Percentiles rank a stretch among this genome's conserved stretches.
Conservation (phyloP, 768 basidiomycete species). For the Pholiota conissans region DNA sequence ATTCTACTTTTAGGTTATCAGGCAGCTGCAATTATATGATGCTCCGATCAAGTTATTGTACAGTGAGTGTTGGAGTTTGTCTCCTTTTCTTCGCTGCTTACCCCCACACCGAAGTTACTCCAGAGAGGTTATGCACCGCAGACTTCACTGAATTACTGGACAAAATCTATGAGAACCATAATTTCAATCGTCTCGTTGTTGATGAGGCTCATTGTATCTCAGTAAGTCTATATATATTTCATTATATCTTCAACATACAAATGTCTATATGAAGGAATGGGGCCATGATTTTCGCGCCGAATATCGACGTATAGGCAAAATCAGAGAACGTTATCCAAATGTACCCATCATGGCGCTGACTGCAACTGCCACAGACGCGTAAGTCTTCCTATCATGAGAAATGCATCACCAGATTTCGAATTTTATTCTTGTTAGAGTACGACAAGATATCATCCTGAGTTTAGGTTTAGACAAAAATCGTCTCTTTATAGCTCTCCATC, state of each 20-base stretch:
- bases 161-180: constrained; percentile 48
- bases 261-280: constrained; percentile 60
- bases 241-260: not conserved
- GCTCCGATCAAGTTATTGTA: constrained; percentile 68
- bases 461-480: constrained; percentile 58
- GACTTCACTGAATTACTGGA: constrained; percentile 56
- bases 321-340: constrained; percentile 62
- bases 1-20: constrained; percentile 46
- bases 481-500: constrained; percentile 67
- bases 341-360: constrained; percentile 89
- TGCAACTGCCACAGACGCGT: constrained; percentile 78
- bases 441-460: constrained; percentile 67
- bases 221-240: constrained; percentile 33
- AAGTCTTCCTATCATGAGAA: constrained; percentile 18
- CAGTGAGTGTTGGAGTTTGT: constrained; percentile 49
- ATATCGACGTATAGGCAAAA: constrained; percentile 69
- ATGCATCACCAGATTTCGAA: not conserved
- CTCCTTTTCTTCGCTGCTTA: not conserved
- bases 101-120: constrained; percentile 68
- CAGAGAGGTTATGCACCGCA: constrained; percentile 63
- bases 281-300: constrained; percentile 79
- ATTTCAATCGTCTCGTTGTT: constrained; percentile 73
- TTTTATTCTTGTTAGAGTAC: constrained; percentile 50
- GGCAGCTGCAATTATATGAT: constrained; percentile 59
- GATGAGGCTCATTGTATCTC: constrained; percentile 91